A percentile compares a stretch with the other conserved stretches of the same genome.
These are phyloP conservation scores for Amaranthus cruentus DNA, from an alignment of 148 eudicot genomes.

Conservation along the genomic window DNA sequence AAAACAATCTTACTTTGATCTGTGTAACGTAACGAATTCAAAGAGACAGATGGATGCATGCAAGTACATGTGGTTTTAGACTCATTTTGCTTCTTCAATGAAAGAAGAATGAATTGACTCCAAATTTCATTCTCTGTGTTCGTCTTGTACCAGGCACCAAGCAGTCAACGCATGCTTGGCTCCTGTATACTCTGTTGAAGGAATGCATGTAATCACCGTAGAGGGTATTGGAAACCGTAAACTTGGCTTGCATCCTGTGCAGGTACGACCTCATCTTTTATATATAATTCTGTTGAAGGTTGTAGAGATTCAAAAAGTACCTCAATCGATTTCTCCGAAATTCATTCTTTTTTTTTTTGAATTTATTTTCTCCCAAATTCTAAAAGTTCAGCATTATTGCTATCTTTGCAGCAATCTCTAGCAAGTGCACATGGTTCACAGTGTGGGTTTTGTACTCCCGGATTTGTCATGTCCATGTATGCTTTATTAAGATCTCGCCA, in stretches of 20 bases:
- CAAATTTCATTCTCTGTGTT: not conserved
- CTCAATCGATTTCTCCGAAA: not conserved
- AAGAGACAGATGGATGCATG: no score
- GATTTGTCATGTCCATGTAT: constrained; percentile 98
- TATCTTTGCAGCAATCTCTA: constrained; percentile 65
- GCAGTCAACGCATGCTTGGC: constrained; percentile 95
- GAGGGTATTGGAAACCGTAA: constrained; percentile 88
- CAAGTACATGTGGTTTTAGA: not conserved
- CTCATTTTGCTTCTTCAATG: not conserved
- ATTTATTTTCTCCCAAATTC: not conserved
- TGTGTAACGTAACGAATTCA: no score
- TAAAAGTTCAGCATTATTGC: not conserved
- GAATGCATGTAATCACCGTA: constrained; percentile 97
- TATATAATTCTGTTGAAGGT: not conserved
- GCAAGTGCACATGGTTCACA: constrained; percentile 95
- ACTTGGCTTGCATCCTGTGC: constrained; percentile 90
- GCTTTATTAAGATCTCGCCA: constrained; percentile 79
- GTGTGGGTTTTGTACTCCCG: constrained; percentile 99
- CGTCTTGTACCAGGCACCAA: constrained; percentile 45
- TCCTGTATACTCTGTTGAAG: constrained; percentile 89
- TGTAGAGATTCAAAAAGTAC: no score
- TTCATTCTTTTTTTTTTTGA: not conserved
- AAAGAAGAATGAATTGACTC: not conserved
- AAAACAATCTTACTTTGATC: no score
- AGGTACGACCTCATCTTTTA: constrained; percentile 41